Conservation (phyloP, 2,329 filamentous ascomycete genomes). For the Aspergillus bombycis region DNA sequence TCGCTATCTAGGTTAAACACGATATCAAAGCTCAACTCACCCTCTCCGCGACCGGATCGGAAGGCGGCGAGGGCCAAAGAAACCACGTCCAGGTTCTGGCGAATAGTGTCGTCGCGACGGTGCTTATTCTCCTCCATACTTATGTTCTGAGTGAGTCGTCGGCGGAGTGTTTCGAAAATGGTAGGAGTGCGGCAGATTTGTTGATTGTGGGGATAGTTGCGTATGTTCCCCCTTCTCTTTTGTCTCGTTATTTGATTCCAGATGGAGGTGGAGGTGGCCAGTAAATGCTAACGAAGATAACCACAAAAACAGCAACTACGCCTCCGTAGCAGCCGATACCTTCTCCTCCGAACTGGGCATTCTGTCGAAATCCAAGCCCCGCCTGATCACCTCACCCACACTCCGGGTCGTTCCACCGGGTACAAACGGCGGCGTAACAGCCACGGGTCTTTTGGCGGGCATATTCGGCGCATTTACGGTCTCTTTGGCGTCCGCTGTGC, state of each 20-base stretch:
- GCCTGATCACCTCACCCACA: conserved; percentile 79
- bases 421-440: conserved; percentile 90
- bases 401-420: conserved; percentile 81
- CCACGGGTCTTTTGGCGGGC: conserved; percentile 73
- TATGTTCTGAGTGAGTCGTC: conserved; percentile 39
- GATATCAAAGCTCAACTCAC: conserved; percentile 82
- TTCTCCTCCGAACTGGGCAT: conserved; percentile 96
- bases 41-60: conserved; percentile 69
- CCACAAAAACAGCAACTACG: conserved; percentile 67
- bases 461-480: conserved; percentile 71
- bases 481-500: conserved; percentile 67
- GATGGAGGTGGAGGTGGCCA: not conserved
- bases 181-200: conserved; percentile 37
- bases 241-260: not conserved
- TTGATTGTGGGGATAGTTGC: conserved; percentile 45
- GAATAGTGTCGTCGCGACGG: conserved; percentile 78
- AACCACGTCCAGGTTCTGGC: conserved; percentile 88
- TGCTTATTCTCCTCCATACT: conserved; percentile 60
- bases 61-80: conserved; percentile 77
- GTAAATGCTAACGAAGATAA: not conserved
- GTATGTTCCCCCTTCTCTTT: conserved; percentile 29
- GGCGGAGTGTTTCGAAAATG: conserved; percentile 44
- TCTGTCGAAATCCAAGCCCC: conserved; percentile 72
- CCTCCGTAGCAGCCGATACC: conserved; percentile 87
- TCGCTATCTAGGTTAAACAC: conserved; percentile 71